These are phyloP conservation scores for Mycena galericulata DNA, from an alignment of 768 basidiomycete genomes.

Conservation along the genomic window DNA sequence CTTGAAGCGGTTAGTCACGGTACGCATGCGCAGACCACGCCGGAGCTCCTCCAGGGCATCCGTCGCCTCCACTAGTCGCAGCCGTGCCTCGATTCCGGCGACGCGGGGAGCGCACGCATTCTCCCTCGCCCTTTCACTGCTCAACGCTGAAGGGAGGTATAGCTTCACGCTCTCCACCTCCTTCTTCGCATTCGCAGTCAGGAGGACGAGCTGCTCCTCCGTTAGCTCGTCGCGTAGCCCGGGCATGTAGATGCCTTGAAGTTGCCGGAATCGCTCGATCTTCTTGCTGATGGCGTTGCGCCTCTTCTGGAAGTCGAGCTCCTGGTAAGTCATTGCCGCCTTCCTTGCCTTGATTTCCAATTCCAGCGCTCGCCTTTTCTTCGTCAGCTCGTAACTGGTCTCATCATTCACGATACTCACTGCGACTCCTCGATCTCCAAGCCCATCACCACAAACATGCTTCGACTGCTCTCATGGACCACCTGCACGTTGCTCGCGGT, in stretches of 20 bases:
- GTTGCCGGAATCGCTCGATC: slow-evolving; percentile 1
- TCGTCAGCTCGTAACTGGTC: no score
- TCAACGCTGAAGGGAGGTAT: slow-evolving; percentile 40
- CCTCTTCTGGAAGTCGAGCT: slow-evolving; percentile 14
- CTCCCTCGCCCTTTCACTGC: slow-evolving; percentile 28
- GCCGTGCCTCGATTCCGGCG: no score
- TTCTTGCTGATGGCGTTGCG: neutral
- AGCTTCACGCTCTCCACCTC: slow-evolving; percentile 13
- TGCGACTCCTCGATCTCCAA: neutral
- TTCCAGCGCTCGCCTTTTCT: slow-evolving; percentile 2
- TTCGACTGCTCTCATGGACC: neutral
- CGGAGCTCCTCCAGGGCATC: slow-evolving; percentile 40
- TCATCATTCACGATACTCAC: neutral
- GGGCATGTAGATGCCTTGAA: no score
- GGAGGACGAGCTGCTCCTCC: neutral
- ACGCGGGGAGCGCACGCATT: slow-evolving; percentile 30
- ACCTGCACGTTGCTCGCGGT: no score
- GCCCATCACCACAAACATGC: neutral
- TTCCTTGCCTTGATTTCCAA: neutral
- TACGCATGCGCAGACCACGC: slow-evolving; percentile 35
- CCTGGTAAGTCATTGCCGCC: slow-evolving; percentile 34
- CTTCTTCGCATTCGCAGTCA: neutral
- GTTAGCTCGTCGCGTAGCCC: neutral
- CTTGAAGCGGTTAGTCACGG: slow-evolving; percentile 38
- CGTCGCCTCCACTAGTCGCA: slow-evolving; percentile 38